These are phyloP conservation scores for Oxytropis ochrocephala DNA, from an alignment of 306 rosid species.

Conservation along the genomic window DNA sequence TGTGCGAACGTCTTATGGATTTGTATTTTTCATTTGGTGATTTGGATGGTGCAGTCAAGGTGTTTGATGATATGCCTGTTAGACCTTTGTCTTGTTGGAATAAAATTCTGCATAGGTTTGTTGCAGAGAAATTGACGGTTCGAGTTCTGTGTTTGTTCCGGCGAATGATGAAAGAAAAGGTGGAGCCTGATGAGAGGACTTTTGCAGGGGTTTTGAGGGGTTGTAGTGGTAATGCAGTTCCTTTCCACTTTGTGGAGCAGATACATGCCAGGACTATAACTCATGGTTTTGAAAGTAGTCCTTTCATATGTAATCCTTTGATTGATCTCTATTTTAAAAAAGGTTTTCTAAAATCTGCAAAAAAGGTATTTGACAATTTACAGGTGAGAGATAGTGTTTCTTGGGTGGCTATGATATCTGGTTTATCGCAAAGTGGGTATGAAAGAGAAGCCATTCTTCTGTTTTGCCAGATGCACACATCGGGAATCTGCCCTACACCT, in stretches of 20 bases:
- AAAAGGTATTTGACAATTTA: conserved; percentile 50
- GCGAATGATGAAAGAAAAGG: conserved; percentile 42
- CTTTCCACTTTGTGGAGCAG: conserved; percentile 45
- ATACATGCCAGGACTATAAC: conserved; percentile 56
- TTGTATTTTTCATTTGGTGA: conserved; percentile 44
- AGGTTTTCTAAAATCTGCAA: conserved; percentile 48
- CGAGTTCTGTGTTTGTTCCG: conserved; percentile 36
- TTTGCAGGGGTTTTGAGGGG: conserved; percentile 60
- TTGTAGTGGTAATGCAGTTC: conserved; percentile 40
- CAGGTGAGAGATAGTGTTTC: conserved; percentile 56
- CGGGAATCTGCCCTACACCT: conserved; percentile 60
- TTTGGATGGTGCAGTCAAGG: conserved; percentile 37
- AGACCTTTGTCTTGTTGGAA: conserved; percentile 56
- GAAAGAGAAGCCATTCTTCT: conserved; percentile 65
- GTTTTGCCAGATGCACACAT: conserved; percentile 60
- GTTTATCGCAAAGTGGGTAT: conserved; percentile 62
- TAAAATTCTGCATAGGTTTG: conserved; percentile 41
- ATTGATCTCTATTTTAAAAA: conserved; percentile 65
- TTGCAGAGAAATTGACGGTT: conserved; percentile 26
- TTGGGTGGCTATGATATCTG: conserved; percentile 87
- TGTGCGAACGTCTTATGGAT: conserved; percentile 45
- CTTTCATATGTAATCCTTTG: conserved; percentile 53
- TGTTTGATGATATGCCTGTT: conserved; percentile 48
- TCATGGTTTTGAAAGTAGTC: conserved; percentile 52
- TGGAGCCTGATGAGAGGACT: conserved; percentile 45